Percentiles rank a stretch among this genome's conserved stretches.
Evolutionary conservation across 2,329 filamentous ascomycete species (phyloP).

Genomic region (Epichloe scottii): DNA sequence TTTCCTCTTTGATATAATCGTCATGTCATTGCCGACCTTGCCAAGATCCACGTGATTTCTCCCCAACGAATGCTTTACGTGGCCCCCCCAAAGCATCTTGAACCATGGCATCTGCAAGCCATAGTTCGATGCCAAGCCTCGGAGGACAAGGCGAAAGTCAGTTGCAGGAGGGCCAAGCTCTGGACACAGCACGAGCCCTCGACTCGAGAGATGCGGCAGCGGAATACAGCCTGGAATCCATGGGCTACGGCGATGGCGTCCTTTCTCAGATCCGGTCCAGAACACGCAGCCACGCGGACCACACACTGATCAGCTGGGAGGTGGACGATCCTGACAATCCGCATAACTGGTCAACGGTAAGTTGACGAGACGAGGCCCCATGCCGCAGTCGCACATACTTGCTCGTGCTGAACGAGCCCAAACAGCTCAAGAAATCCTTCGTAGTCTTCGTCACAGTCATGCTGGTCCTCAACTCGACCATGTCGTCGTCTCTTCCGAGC

Average conservation of each 20-base stretch:
- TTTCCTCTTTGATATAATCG: background rate
- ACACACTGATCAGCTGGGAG: slow-evolving; percentile 32
- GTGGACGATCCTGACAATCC: slow-evolving; percentile 38
- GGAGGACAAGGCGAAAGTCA: background rate
- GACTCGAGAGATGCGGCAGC: slow-evolving; percentile 28
- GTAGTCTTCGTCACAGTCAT: slow-evolving; percentile 43
- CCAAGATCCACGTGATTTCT: background rate
- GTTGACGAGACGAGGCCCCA: slow-evolving; percentile 1
- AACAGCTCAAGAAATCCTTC: slow-evolving; percentile 38
- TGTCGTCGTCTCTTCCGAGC: slow-evolving; percentile 51
- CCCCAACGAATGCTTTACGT: background rate
- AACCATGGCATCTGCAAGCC: background rate
- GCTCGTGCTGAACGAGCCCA: background rate
- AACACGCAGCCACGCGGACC: slow-evolving; percentile 20
- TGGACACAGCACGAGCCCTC: slow-evolving; percentile 14
- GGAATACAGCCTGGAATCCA: slow-evolving; percentile 29
- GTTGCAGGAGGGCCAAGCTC: slow-evolving; percentile 7
- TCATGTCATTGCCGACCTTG: background rate
- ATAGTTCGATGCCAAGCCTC: background rate
- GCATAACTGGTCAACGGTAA: slow-evolving; percentile 36
- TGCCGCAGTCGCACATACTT: too few species aligned
- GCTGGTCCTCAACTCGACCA: slow-evolving; percentile 54
- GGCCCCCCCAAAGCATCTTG: background rate
- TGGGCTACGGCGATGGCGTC: slow-evolving; percentile 21
- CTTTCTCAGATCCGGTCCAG: slow-evolving; percentile 23